Evolutionary conservation across 1,284 basidiomycete species (phyloP).

Genomic region (Ceratobasidium sp.): DNA sequence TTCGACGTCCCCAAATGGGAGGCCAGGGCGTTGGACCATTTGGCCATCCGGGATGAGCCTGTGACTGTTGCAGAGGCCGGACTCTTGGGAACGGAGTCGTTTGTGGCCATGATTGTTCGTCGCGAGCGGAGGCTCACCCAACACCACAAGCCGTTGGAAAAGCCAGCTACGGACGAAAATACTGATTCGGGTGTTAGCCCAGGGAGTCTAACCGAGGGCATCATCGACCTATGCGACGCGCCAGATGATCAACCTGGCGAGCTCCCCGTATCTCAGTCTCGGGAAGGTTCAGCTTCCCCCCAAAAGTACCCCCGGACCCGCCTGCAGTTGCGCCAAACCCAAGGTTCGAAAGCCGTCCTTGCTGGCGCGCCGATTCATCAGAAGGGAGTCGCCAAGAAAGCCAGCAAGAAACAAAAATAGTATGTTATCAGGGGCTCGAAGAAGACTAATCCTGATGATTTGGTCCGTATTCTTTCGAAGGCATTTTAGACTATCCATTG

Average conservation of each 20-base stretch:
- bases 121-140: not conserved
- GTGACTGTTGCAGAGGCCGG: conserved; percentile 12
- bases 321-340: not conserved
- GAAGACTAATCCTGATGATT: too few species aligned
- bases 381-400: not conserved
- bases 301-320: conserved; percentile 5
- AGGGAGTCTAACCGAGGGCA: not conserved
- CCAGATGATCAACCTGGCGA: not conserved
- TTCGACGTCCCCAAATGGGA: conserved; percentile 14
- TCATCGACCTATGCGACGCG: conserved; percentile 1
- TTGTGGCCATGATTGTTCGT: conserved; percentile 8
- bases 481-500: too few species aligned
- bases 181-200: not conserved
- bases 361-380: not conserved
- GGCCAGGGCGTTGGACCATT: conserved; percentile 8
- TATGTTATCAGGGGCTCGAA: not conserved
- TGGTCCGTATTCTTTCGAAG: too few species aligned
- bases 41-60: not conserved
- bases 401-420: not conserved
- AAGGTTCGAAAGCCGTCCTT: not conserved
- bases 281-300: not conserved
- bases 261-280: not conserved
- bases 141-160: not conserved
- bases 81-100: conserved; percentile 8
- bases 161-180: not conserved